A percentile compares a stretch with the other conserved stretches of the same genome.
Conservation (phyloP, 371 early-diverging fungal species). For the Mortierella sp. region DNA sequence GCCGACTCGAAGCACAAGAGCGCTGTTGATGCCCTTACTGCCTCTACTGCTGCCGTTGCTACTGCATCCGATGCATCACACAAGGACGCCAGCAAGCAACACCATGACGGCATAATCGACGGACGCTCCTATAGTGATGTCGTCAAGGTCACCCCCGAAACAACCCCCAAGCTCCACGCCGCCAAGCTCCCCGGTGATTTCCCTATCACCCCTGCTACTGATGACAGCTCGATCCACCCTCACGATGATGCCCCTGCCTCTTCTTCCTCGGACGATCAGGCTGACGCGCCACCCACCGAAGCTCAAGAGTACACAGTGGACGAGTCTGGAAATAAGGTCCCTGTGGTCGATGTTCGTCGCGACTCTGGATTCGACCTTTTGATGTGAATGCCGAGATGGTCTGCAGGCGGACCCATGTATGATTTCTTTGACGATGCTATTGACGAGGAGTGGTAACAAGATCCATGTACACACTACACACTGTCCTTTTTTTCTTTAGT, state of each 20-base stretch:
- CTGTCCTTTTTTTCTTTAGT: neutral
- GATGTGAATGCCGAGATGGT: conserved; percentile 15
- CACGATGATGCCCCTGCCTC: neutral
- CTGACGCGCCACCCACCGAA: neutral
- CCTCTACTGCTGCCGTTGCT: neutral
- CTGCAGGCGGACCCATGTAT: neutral
- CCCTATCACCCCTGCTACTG: neutral
- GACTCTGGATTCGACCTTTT: conserved; percentile 37
- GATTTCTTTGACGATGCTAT: neutral
- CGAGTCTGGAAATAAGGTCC: conserved; percentile 19
- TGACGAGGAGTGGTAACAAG: neutral
- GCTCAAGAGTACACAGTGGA: conserved; percentile 10
- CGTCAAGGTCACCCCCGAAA: neutral
- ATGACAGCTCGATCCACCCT: neutral
- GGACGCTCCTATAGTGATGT: conserved; percentile 4
- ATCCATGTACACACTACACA: neutral
- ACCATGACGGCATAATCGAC: neutral
- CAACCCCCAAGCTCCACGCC: neutral
- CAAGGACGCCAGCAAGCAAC: neutral
- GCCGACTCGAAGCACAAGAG: neutral
- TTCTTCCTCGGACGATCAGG: neutral
- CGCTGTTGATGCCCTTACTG: neutral
- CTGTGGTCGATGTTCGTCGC: conserved; percentile 18
- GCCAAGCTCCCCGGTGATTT: neutral
- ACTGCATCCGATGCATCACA: neutral